phyloP scores from a whole-genome alignment of 371 early-diverging fungal species.

The Mortierella sp. region DNA sequence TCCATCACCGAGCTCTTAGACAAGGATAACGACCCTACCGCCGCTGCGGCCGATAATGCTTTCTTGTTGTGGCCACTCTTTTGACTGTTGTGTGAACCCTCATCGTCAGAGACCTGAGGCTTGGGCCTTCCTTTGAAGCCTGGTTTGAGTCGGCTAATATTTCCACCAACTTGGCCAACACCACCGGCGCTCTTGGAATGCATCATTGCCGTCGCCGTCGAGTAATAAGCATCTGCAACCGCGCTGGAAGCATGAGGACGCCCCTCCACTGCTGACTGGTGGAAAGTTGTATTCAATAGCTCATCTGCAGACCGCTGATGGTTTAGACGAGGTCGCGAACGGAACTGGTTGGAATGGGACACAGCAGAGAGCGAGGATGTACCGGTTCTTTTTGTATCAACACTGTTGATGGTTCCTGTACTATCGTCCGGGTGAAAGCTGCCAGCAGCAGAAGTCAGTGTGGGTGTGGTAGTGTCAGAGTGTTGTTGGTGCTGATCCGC shows the following conservation, averaged over 20 bases:
- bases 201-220: constrained; percentile 26
- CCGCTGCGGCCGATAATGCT: constrained; percentile 7
- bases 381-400: constrained; percentile 6
- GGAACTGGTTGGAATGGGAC: constrained; percentile 9
- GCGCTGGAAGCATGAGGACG: too few relatives aligned
- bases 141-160: background rate
- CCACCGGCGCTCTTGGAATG: constrained; percentile 5
- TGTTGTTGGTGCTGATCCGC: too few relatives aligned
- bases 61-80: background rate
- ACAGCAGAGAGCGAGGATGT: constrained; percentile 17
- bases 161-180: background rate
- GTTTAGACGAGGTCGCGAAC: constrained; percentile 26
- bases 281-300: constrained; percentile 16
- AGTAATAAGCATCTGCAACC: constrained; percentile 5
- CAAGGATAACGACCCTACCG: too few relatives aligned
- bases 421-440: background rate
- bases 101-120: too few relatives aligned
- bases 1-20: too few relatives aligned
- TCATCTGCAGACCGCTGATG: constrained; percentile 46
- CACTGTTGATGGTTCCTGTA: background rate
- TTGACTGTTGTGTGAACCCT: too few relatives aligned
- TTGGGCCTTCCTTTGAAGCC: too few relatives aligned
- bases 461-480: too few relatives aligned
- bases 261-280: background rate
- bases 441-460: background rate